Evolutionary conservation across 306 rosid genomes (phyloP), one percentile per base, ranked within the genome.

Genomic region (Casuarina cunninghamiana): DNA sequence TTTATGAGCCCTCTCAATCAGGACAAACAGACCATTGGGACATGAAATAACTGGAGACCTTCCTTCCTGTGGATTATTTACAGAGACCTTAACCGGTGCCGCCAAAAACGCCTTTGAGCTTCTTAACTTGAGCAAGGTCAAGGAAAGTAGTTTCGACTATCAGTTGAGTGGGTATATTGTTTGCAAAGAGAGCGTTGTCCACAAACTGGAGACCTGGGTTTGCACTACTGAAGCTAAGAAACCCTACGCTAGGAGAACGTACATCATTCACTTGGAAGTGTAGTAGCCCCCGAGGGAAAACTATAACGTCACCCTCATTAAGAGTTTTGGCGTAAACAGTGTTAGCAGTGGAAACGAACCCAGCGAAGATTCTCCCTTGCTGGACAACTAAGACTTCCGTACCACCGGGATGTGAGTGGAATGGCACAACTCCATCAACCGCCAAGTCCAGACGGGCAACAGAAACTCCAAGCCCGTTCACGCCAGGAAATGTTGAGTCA

Each of bases 61-160:
- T 57, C 7, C 19, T 26, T 26, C 32, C 32, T 0, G 32, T 26
- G 32, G 32, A 26, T 21, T 8, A 7, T 10, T 10, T 57, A 69
- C 76, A 11, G 13, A 51, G 11, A 21, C 44, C 6, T 38, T 79
- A 93, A 72, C 83, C 83, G 49, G 81, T 80, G 0, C 98, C 97
- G 43, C 97, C 98, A 78, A 95, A 93, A 86, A 88, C 97, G 58
- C 85, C 89, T 90, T 95, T 95, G 32, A 95, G 93, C 88, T 89
- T 95, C 88, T 89, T 88, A 4, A 95, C 78, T 66, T 75, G 81
- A 72, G 79, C 89, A 6, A 42, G 74, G 46, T 89, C 92, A 41
- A 92, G 87, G 79, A 95, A 95, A 42, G 97, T 89, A 32, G 93
- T 89, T 2, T 6, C 16, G 0, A 76, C 77, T 0, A 95, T 48